Conservation (phyloP, 2,329 filamentous ascomycete genomes). For the Pseudogymnoascus sp. region DNA sequence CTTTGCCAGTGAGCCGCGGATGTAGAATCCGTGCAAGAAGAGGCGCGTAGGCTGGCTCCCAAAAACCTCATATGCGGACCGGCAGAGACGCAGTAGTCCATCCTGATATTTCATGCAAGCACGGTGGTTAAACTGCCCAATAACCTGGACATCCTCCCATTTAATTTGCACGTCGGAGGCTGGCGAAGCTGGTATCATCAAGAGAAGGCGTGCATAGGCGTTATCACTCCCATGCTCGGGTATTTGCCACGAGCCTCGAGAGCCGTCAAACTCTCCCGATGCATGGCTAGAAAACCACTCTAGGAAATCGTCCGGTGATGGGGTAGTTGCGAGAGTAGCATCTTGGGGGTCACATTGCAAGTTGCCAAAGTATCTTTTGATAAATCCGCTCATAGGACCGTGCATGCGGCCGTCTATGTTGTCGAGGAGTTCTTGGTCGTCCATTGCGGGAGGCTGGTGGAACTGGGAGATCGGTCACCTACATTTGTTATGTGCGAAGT, state of each 20-base stretch:
- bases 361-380: conserved; percentile 21
- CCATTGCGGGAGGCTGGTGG: neutral
- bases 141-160: neutral
- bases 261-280: neutral
- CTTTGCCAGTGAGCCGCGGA: neutral
- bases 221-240: neutral
- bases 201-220: neutral
- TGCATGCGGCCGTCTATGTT: conserved; percentile 24
- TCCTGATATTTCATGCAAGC: neutral
- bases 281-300: neutral
- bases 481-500: neutral
- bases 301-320: neutral
- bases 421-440: conserved; percentile 19
- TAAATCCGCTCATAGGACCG: conserved; percentile 23
- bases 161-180: neutral
- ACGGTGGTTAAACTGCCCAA: neutral
- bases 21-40: neutral
- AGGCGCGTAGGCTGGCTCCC: neutral
- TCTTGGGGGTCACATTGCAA: neutral
- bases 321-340: neutral
- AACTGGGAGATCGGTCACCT: neutral
- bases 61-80: neutral
- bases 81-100: neutral
- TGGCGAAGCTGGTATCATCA: neutral
- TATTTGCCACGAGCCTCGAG: neutral